Conservation (phyloP, 805 yeast species). For the Kodamaea laetipori region DNA sequence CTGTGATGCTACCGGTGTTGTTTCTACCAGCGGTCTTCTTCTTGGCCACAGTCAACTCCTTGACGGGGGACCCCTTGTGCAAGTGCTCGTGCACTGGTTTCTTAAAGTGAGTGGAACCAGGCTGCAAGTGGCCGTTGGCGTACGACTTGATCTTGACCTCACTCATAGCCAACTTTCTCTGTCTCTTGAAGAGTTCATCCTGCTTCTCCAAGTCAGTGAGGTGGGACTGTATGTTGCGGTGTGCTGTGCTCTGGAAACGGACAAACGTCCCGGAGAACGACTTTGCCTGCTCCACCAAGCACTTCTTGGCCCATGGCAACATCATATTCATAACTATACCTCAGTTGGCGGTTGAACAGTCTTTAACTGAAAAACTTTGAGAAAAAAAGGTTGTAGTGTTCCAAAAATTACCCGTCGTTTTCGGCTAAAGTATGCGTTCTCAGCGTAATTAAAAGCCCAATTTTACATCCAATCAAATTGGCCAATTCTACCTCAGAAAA, state of each 20-base stretch:
- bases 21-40: constrained; percentile 86
- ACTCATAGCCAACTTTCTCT: constrained; percentile 70
- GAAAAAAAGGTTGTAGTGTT: constrained; percentile 1
- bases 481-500: constrained; percentile 7
- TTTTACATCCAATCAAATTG: constrained; percentile 9
- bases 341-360: neutral
- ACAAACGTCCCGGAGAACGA: constrained; percentile 8
- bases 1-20: constrained; percentile 82
- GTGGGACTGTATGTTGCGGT: constrained; percentile 25
- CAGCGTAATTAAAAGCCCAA: constrained; percentile 3
- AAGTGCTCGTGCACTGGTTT: constrained; percentile 85
- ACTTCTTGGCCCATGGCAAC: constrained; percentile 12
- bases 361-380: constrained; percentile 2
- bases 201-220: constrained; percentile 77
- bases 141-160: constrained; percentile 70
- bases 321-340: too few relatives aligned
- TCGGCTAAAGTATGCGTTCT: neutral
- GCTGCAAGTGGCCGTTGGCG: constrained; percentile 73
- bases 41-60: constrained; percentile 71
- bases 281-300: constrained; percentile 10
- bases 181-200: constrained; percentile 70
- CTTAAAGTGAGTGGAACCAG: constrained; percentile 86
- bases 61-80: constrained; percentile 81
- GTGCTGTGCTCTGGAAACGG: constrained; percentile 13
- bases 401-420: constrained; percentile 1